A percentile compares a stretch with the other conserved stretches of the same genome.
Evolutionary conservation across 1,139 yeast species (phyloP).

Genomic region (Lodderomyces orthopsilosis): DNA sequence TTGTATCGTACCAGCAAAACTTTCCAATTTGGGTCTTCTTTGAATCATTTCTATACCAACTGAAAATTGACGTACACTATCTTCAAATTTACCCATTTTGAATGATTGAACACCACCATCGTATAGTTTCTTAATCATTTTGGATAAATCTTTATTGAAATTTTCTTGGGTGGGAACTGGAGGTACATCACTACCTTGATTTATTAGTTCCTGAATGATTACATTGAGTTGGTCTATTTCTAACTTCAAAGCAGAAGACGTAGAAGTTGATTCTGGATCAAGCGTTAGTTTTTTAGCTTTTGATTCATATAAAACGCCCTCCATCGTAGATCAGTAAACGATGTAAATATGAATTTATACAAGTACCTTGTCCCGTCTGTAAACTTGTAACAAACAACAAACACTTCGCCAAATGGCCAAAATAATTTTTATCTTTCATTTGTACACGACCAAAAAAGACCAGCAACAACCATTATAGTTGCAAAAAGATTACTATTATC

Average conservation of each 20-base stretch:
- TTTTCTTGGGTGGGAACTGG: slow-evolving; percentile 57
- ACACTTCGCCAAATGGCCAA: too few relatives aligned
- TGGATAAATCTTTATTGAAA: slow-evolving; percentile 57
- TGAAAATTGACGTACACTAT: slow-evolving; percentile 69
- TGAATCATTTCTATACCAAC: slow-evolving; percentile 81
- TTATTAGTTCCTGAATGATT: slow-evolving; percentile 57
- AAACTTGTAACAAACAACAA: too few relatives aligned
- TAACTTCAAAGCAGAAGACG: slow-evolving; percentile 31
- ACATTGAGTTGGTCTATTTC: slow-evolving; percentile 66
- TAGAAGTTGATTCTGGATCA: slow-evolving; percentile 17
- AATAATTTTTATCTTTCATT: too few relatives aligned
- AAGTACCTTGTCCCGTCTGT: too few relatives aligned
- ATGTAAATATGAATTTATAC: too few relatives aligned
- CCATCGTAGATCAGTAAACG: slow-evolving; percentile 1
- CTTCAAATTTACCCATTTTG: slow-evolving; percentile 59
- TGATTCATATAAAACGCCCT: slow-evolving; percentile 21
- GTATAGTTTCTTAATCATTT: slow-evolving; percentile 69
- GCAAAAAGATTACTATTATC: too few relatives aligned
- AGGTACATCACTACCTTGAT: slow-evolving; percentile 63
- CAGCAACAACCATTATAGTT: too few relatives aligned
- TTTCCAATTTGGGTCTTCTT: slow-evolving; percentile 82
- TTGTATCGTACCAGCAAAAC: slow-evolving; percentile 74
- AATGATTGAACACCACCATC: slow-evolving; percentile 68
- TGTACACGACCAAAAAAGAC: too few relatives aligned
- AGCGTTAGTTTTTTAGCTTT: slow-evolving; percentile 24